Evolutionary conservation across 306 rosid species (phyloP), one percentile per base, ranked within the genome.

Genomic region (Trifolium pratense): DNA sequence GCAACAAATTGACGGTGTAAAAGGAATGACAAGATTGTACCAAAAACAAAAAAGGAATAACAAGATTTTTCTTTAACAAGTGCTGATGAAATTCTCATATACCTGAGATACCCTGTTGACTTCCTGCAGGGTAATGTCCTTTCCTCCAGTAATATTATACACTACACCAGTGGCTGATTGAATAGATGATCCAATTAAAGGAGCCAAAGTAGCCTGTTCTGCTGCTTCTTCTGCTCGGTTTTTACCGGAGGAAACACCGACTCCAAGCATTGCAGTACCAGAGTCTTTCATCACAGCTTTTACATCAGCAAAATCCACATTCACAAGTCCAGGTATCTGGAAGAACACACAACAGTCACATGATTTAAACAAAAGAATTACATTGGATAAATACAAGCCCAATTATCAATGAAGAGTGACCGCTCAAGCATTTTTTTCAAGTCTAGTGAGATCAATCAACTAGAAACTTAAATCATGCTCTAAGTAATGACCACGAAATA

Each of bases 141-240:
- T 91, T 82, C 99, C 99, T 18, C 97, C 99, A 7, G 99, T 95
- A 70, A 95, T 95, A 74, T 95, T 95, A 81, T 95, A 95, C 52
- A 95, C 99, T 32, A 91, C 95, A 12, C 99, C 99, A 31, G 97
- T 95, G 66, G 99, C 99, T 36, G 99, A 91, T 78, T 91, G 96
- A 74, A 95, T 95, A 55, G 99, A 95, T 29, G 99, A 95, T 61
- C 99, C 99, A 49, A 95, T 91, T 39, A 95, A 83, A 45, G 99
- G 99, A 77, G 99, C 99, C 83, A 95, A 78, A 66, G 99, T 95
- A 20, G 99, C 99, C 84, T 95, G 99, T 67, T 91, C 97, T 3
- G 99, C 99, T 11, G 99, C 99, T 75, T 91, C 99, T 88, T 91
- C 99, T 46, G 99, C 99, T 20, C 99, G 93, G 62, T 95, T 95